Percentiles rank a stretch among this genome's conserved stretches.
These are phyloP conservation scores for Tolypocladium sp. DNA, from an alignment of 2,329 filamentous ascomycete genomes.

Conservation along the genomic window DNA sequence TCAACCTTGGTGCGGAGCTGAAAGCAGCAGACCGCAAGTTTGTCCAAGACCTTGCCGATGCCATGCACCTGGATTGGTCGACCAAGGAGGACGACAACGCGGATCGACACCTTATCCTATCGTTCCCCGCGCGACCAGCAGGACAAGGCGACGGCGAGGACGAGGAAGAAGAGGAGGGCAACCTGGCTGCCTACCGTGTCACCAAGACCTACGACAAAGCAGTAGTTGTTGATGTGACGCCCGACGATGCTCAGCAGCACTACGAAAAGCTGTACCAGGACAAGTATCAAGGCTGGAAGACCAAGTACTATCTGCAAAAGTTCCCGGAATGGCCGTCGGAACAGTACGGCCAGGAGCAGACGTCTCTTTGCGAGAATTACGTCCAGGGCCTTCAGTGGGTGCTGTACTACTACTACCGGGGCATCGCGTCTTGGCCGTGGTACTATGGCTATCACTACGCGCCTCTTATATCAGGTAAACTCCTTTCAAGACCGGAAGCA, in stretches of 20 bases:
- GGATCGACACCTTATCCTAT: constrained; percentile 40
- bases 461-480: constrained; percentile 78
- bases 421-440: constrained; percentile 98
- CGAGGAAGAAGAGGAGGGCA: constrained; percentile 61
- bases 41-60: constrained; percentile 72
- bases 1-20: constrained; percentile 66
- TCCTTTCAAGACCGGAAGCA: background rate
- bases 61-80: constrained; percentile 47
- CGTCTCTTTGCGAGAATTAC: constrained; percentile 84
- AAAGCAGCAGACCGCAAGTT: constrained; percentile 87
- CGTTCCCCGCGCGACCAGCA: constrained; percentile 37
- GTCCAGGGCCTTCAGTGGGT: constrained; percentile 98
- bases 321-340: constrained; percentile 79
- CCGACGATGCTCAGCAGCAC: constrained; percentile 68
- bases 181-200: constrained; percentile 74
- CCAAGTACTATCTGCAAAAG: constrained; percentile 84
- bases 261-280: constrained; percentile 81
- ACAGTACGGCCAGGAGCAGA: constrained; percentile 66
- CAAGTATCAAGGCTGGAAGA: constrained; percentile 89
- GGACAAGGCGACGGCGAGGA: constrained; percentile 50
- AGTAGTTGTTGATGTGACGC: constrained; percentile 68
- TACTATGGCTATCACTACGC: constrained; percentile 96
- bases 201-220: constrained; percentile 89
- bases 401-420: constrained; percentile 93
- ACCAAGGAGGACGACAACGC: constrained; percentile 49